Percentiles rank a stretch among this genome's conserved stretches.
These are phyloP conservation scores for Funneliformis caledonium DNA, from an alignment of 371 early-diverging fungal species.

Conservation along the genomic window DNA sequence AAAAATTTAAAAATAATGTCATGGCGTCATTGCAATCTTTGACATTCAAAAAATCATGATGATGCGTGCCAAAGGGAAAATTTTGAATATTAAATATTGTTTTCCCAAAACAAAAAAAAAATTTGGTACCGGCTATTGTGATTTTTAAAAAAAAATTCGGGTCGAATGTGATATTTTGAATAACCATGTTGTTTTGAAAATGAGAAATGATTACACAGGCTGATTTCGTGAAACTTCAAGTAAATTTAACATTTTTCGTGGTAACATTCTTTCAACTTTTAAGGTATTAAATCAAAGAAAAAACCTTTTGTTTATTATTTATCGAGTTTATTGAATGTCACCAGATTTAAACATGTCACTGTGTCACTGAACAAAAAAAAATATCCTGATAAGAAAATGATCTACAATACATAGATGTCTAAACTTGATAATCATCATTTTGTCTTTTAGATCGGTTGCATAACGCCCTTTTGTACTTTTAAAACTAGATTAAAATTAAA, in stretches of 20 bases:
- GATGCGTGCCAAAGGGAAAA: not conserved
- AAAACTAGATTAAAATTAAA: no score
- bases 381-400: no score
- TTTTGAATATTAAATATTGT: not conserved
- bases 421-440: not conserved
- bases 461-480: not conserved
- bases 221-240: not conserved
- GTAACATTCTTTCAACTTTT: no score
- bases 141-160: not conserved
- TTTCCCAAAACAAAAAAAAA: not conserved
- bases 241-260: not conserved
- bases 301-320: no score
- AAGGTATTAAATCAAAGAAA: no score
- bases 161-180: not conserved
- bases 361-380: no score
- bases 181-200: no score
- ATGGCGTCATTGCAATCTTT: constrained; percentile 15
- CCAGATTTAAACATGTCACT: no score
- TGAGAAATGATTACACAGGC: not conserved
- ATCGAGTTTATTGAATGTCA: no score
- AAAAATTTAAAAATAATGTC: no score
- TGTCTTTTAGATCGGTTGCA: not conserved
- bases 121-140: not conserved
- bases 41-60: not conserved
- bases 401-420: not conserved